A percentile compares a stretch with the other conserved stretches of the same genome.
Conservation (phyloP, 306 rosid genomes). For the Quercus cerris region DNA sequence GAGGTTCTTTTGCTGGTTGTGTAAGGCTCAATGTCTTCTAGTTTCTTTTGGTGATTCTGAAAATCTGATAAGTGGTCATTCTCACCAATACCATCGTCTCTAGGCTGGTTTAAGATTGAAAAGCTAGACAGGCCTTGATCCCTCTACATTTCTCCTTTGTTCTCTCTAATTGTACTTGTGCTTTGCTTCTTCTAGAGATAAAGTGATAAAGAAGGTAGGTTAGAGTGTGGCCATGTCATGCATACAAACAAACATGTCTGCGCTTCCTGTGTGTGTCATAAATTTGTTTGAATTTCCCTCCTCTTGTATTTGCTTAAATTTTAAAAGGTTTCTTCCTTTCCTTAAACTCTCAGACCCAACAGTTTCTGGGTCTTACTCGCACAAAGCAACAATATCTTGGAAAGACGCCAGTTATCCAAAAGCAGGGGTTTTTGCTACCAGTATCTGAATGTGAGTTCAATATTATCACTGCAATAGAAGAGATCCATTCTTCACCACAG, state of each 20-base stretch:
- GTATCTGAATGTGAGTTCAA: slow-evolving; percentile 78
- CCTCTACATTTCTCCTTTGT: neutral
- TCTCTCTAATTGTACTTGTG: neutral
- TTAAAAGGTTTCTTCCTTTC: slow-evolving; percentile 14
- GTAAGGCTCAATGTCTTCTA: neutral
- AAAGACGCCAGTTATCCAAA: slow-evolving; percentile 38
- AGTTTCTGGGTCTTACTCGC: slow-evolving; percentile 47
- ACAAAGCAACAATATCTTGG: slow-evolving; percentile 51
- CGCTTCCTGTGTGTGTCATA: slow-evolving; percentile 1
- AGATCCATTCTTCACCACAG: slow-evolving; percentile 47
- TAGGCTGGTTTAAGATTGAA: neutral
- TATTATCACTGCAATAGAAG: slow-evolving; percentile 69
- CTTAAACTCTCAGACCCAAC: slow-evolving; percentile 41
- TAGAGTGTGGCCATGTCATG: neutral
- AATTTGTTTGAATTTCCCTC: neutral
- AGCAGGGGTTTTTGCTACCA: slow-evolving; percentile 66
- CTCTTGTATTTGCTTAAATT: neutral
- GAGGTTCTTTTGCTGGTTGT: slow-evolving; percentile 5
- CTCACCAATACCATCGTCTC: neutral
- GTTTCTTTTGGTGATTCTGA: neutral
- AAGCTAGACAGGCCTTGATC: neutral
- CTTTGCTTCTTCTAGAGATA: neutral
- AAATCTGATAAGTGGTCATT: neutral
- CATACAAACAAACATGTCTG: neutral
- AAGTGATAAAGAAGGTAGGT: neutral